Evolutionary conservation across 1,284 basidiomycete genomes (phyloP).

Genomic region (Ceratobasidium theobromae): DNA sequence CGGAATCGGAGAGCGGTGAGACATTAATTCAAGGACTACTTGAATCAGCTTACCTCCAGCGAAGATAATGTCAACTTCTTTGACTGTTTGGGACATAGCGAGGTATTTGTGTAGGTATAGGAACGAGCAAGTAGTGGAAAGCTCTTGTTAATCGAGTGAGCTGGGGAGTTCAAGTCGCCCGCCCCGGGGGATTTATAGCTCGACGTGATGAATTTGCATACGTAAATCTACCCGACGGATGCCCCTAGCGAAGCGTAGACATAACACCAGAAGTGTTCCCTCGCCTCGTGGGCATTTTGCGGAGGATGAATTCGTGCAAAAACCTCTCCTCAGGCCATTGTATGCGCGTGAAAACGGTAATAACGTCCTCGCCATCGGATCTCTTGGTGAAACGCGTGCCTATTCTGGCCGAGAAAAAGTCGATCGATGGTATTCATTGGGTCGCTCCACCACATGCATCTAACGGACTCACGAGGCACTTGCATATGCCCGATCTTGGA

Average conservation of each 20-base stretch:
- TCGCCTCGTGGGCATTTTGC: not conserved
- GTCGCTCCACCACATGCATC: no score
- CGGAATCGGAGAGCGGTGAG: not conserved
- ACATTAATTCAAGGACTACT: not conserved
- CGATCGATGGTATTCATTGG: no score
- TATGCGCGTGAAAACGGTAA: no score
- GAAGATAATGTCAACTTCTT: conserved; percentile 27
- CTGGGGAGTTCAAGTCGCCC: no score
- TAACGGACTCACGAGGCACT: no score
- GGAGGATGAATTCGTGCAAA: no score
- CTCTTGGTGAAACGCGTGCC: no score
- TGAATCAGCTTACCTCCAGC: conserved; percentile 5
- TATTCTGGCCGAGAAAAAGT: no score
- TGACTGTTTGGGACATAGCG: conserved; percentile 1
- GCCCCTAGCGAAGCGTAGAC: not conserved
- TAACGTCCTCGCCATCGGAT: no score
- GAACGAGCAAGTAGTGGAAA: not conserved
- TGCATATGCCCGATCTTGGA: no score
- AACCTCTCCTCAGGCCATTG: no score
- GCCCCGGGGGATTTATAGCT: conserved; percentile 1
- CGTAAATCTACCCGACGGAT: not conserved
- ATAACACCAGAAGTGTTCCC: not conserved
- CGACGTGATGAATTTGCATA: not conserved
- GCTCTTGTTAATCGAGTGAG: not conserved
- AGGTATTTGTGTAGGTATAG: not conserved